Percentiles rank a stretch among this genome's conserved stretches.
Conservation (phyloP, 208 protist genomes). For the Trypanosoma avium region DNA sequence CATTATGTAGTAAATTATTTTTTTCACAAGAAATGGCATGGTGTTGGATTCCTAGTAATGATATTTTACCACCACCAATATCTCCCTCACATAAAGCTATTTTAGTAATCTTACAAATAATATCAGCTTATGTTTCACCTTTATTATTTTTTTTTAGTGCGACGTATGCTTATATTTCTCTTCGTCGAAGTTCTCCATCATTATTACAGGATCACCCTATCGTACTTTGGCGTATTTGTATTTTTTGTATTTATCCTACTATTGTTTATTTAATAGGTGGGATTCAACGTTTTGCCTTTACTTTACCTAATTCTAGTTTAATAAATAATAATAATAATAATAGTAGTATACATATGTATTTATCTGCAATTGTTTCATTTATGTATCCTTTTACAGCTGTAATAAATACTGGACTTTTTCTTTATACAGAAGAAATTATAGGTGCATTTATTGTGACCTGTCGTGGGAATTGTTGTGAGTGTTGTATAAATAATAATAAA, state of each 20-base stretch:
- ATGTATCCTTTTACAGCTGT: slow-evolving; percentile 18
- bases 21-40: slow-evolving; percentile 23
- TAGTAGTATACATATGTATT: not conserved
- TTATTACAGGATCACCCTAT: slow-evolving; percentile 15
- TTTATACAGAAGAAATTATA: slow-evolving; percentile 15
- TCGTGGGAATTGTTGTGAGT: not conserved
- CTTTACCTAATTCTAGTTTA: not conserved
- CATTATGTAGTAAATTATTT: slow-evolving; percentile 5
- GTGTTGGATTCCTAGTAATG: slow-evolving; percentile 20
- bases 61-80: not conserved
- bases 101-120: slow-evolving; percentile 8
- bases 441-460: not conserved
- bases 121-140: slow-evolving; percentile 7
- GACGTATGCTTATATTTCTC: slow-evolving; percentile 4
- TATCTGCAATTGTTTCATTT: slow-evolving; percentile 7
- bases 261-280: slow-evolving; percentile 12
- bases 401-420: slow-evolving; percentile 15
- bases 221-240: slow-evolving; percentile 14
- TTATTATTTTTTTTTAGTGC: slow-evolving; percentile 14
- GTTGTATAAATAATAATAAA: not conserved
- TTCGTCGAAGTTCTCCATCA: slow-evolving; percentile 9
- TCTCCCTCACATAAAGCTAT: not conserved
- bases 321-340: not conserved
- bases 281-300: slow-evolving; percentile 4
- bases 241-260: slow-evolving; percentile 17